These are phyloP conservation scores for Camillea tinctor DNA, from an alignment of 2,329 filamentous ascomycete genomes.

Conservation along the genomic window DNA sequence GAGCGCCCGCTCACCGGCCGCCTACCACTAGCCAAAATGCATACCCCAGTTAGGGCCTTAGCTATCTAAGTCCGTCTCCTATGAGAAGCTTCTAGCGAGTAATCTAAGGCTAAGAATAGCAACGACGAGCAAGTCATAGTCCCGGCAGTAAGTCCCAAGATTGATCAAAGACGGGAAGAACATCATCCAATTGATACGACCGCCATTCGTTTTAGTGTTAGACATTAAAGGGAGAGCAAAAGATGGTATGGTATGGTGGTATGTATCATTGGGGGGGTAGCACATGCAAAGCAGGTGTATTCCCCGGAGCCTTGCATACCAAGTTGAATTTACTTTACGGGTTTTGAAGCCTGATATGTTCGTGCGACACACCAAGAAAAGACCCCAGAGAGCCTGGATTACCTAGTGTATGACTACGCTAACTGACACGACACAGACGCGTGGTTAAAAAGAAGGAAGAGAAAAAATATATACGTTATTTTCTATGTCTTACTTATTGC, in stretches of 20 bases:
- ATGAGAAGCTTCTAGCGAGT: background rate
- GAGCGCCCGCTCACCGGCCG: background rate
- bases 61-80: background rate
- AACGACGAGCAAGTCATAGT: background rate
- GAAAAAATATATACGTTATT: background rate
- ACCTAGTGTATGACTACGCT: background rate
- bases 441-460: background rate
- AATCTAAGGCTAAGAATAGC: background rate
- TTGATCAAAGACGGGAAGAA: conserved; percentile 8
- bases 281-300: conserved; percentile 13
- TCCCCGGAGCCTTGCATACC: conserved; percentile 5
- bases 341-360: background rate
- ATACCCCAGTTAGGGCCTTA: background rate
- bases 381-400: background rate
- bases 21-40: background rate
- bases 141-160: conserved; percentile 4
- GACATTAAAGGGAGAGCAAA: conserved; percentile 21
- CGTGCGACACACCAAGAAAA: background rate
- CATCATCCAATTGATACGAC: conserved; percentile 14
- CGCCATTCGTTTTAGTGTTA: conserved; percentile 22
- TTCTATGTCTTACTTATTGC: background rate
- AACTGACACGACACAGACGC: background rate
- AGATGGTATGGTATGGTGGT: background rate
- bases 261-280: conserved; percentile 15
- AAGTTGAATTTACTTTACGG: background rate